phyloP scores from a whole-genome alignment of 1,284 basidiomycete species.

The Mrakiaceae sp. region DNA sequence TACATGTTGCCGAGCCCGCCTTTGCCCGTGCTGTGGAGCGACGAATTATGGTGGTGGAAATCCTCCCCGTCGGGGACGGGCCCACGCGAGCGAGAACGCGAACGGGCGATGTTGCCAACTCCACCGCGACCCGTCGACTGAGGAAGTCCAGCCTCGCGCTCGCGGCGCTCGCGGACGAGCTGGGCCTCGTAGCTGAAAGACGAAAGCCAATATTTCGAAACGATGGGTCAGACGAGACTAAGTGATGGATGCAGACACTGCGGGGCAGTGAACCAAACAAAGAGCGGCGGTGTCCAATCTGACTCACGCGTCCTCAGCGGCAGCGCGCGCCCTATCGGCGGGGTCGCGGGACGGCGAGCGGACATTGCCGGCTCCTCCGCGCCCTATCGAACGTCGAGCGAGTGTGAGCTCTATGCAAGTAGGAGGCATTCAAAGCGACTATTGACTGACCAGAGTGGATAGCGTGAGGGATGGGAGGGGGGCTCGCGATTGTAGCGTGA shows the following conservation, averaged over 20 bases:
- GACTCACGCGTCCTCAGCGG: neutral
- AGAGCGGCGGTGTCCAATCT: too few relatives aligned
- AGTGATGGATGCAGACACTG: too few relatives aligned
- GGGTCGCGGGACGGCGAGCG: slow-evolving; percentile 14
- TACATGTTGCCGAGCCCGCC: neutral
- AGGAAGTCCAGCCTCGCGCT: neutral
- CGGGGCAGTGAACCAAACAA: too few relatives aligned
- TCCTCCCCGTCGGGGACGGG: neutral
- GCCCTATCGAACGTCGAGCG: neutral
- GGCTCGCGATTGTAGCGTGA: too few relatives aligned
- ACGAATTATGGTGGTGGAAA: neutral
- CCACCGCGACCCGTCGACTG: slow-evolving; percentile 6
- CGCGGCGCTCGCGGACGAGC: slow-evolving; percentile 6
- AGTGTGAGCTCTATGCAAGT: too few relatives aligned
- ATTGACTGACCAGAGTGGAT: too few relatives aligned
- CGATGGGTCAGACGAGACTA: too few relatives aligned
- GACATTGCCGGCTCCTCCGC: slow-evolving; percentile 12
- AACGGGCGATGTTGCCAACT: neutral
- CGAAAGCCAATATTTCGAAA: too few relatives aligned
- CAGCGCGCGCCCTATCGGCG: neutral
- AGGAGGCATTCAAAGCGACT: too few relatives aligned
- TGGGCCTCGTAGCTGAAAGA: slow-evolving; percentile 2
- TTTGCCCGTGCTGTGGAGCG: neutral
- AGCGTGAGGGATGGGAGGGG: too few relatives aligned
- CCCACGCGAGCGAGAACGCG: neutral